These are phyloP conservation scores for Pelargonium nanum DNA, from an alignment of 345 rosid genomes.

Conservation along the genomic window DNA sequence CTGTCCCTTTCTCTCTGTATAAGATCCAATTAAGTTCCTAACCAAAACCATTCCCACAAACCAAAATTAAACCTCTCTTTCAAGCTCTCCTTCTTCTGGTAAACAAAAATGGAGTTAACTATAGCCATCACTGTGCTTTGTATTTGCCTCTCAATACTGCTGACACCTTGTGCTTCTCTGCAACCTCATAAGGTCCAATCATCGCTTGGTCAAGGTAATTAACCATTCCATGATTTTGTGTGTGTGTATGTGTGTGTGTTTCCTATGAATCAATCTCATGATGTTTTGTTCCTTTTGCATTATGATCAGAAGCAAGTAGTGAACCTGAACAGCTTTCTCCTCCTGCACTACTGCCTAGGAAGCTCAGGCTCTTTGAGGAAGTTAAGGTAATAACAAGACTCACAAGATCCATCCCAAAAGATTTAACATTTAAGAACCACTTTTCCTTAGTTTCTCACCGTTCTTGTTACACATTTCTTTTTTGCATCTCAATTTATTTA, in stretches of 20 bases:
- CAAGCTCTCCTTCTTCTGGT: not conserved
- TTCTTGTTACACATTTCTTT: not conserved
- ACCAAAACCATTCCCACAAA: not conserved
- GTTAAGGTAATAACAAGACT: constrained; percentile 15
- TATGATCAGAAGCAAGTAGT: constrained; percentile 6
- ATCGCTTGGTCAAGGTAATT: constrained; percentile 11
- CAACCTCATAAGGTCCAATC: constrained; percentile 8
- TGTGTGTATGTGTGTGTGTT: not conserved
- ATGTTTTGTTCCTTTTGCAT: not conserved
- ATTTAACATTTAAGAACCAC: not conserved
- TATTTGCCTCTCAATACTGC: constrained; percentile 7
- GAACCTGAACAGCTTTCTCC: constrained; percentile 5
- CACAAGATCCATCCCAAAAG: not conserved
- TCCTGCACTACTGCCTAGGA: constrained; percentile 25
- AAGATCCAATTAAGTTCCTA: not conserved
- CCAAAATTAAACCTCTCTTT: constrained; percentile 2
- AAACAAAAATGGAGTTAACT: constrained; percentile 13
- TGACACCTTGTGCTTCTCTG: constrained; percentile 10
- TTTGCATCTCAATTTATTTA: not conserved
- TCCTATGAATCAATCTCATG: not conserved
- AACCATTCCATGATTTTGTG: not conserved
- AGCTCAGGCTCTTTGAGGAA: constrained; percentile 25
- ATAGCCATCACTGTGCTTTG: constrained; percentile 12
- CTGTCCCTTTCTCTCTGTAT: not conserved
- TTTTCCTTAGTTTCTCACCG: not conserved